Conservation (phyloP, 805 yeast species). For the Yarrowia phangngaensis region DNA sequence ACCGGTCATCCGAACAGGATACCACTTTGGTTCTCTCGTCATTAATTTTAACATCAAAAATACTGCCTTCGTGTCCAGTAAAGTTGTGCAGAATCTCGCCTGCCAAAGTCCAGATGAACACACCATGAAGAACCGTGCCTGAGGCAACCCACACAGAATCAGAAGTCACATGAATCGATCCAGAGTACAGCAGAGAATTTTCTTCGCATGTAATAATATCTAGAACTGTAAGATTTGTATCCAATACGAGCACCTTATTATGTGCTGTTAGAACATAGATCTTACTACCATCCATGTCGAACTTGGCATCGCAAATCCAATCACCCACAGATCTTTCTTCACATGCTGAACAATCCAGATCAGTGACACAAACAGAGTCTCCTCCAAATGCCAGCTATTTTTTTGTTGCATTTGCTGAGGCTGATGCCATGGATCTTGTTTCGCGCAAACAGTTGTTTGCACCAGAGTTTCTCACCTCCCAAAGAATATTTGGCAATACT, state of each 20-base stretch:
- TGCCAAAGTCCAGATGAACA: conserved; percentile 62
- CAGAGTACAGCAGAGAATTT: conserved; percentile 83
- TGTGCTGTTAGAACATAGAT: conserved; percentile 72
- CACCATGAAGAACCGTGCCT: conserved; percentile 91
- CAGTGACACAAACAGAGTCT: conserved; percentile 54
- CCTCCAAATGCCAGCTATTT: conserved; percentile 61
- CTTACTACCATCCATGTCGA: conserved; percentile 42
- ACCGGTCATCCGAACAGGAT: conserved; percentile 92
- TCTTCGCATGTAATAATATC: conserved; percentile 52
- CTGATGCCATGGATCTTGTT: conserved; percentile 82
- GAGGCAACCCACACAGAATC: conserved; percentile 60
- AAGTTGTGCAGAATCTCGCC: conserved; percentile 51
- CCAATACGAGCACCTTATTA: conserved; percentile 53
- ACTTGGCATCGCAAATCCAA: conserved; percentile 70
- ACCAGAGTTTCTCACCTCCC: conserved; percentile 41
- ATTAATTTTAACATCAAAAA: conserved; percentile 72
- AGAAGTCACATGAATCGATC: conserved; percentile 53
- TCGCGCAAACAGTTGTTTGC: conserved; percentile 52
- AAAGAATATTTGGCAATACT: conserved; percentile 53
- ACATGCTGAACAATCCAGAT: conserved; percentile 38
- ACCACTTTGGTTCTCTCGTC: conserved; percentile 52
- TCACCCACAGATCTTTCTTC: conserved; percentile 51
- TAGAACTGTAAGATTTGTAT: conserved; percentile 35
- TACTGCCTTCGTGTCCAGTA: conserved; percentile 84
- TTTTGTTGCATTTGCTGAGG: conserved; percentile 37